Base-by-base conservation (phyloP, 331 rosid genomes). In the Prunus yedoensis region DNA sequence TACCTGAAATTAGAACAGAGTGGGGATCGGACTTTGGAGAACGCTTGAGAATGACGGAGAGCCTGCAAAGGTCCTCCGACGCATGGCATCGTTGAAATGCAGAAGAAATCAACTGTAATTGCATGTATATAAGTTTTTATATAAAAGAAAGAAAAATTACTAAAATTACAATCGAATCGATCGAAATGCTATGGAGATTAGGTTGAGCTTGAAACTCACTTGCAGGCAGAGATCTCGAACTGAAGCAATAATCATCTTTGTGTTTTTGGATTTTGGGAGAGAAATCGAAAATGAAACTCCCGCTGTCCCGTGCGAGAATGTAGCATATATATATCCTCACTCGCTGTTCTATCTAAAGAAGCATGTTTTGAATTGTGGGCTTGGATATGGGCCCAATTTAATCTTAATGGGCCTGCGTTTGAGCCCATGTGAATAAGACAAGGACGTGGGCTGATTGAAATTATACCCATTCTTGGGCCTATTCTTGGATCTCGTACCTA, bases 71-170 rank as follows among this genome's bases (percentile, higher is more conserved):
- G 70, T 84, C 87, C 50, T 73, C 88, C 69, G 93, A 90, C 21
- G 84, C 66, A 51, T 94, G 93, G 91, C 97, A 94, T 79, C 99
- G 74, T 81, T 83, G 93, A 68, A 74, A 86, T 17, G 99, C 92
- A 49, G 86, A 89, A 72, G 96, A 87, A 73, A 94, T 85, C 61
- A 94, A 65, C 97, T 92, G 89, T 77, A 64, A 60, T 65, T 7
- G 27, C 4, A 9, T 2, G 8, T 28, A 32, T 32, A 32, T 32
- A 32, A 4, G 7, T 4, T 32, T 32, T 32, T 32, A 32, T 4
- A 32, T 32, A 32, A 32, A 32, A 32, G 38, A 32, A 32, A 32
- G 38, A 15, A 13, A 18, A 51, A 3, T 54, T 9, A 32, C 4
- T 15, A 3, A 30, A 13, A 23, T 17, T 10, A 45, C 16, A 63